A percentile compares a stretch with the other conserved stretches of the same genome.
These are phyloP conservation scores for Cladosporium phlei DNA, from an alignment of 2,329 filamentous ascomycete genomes.

Conservation along the genomic window DNA sequence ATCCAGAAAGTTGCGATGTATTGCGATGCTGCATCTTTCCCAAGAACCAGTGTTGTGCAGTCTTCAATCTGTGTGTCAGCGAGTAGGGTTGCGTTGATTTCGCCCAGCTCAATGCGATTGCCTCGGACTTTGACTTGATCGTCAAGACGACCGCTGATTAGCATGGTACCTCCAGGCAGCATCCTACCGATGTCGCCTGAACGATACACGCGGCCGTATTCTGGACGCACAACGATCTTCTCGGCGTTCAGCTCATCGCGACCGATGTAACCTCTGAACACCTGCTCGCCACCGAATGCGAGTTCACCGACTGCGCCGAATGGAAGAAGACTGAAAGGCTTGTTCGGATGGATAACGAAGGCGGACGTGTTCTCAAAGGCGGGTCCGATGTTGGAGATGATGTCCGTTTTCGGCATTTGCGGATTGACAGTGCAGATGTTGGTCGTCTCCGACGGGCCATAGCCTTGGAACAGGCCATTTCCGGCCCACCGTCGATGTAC, in stretches of 20 bases:
- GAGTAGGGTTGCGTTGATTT: slow-evolving; percentile 63
- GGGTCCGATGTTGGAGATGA: slow-evolving; percentile 70
- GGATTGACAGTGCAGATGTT: slow-evolving; percentile 76
- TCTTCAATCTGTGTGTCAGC: slow-evolving; percentile 51
- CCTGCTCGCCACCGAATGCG: slow-evolving; percentile 80
- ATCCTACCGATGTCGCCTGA: slow-evolving; percentile 79
- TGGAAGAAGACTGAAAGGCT: slow-evolving; percentile 54
- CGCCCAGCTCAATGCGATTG: slow-evolving; percentile 71
- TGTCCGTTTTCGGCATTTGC: slow-evolving; percentile 53
- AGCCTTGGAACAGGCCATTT: slow-evolving; percentile 68
- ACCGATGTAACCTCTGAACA: slow-evolving; percentile 69
- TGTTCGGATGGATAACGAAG: slow-evolving; percentile 52
- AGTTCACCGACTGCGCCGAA: slow-evolving; percentile 73
- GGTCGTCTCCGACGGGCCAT: slow-evolving; percentile 80
- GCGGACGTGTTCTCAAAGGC: slow-evolving; percentile 71
- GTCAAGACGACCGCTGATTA: slow-evolving; percentile 69
- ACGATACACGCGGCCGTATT: slow-evolving; percentile 70
- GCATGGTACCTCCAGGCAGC: slow-evolving; percentile 68
- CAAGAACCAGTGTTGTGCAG: slow-evolving; percentile 59
- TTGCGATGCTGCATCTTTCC: slow-evolving; percentile 38
- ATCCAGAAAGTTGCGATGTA: slow-evolving; percentile 66
- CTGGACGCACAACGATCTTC: slow-evolving; percentile 65
- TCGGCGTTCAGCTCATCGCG: slow-evolving; percentile 56
- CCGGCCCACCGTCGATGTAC: slow-evolving; percentile 67
- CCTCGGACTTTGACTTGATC: slow-evolving; percentile 79